Conservation (phyloP, 2,329 filamentous ascomycete genomes). For the Aureobasidium sp. region DNA sequence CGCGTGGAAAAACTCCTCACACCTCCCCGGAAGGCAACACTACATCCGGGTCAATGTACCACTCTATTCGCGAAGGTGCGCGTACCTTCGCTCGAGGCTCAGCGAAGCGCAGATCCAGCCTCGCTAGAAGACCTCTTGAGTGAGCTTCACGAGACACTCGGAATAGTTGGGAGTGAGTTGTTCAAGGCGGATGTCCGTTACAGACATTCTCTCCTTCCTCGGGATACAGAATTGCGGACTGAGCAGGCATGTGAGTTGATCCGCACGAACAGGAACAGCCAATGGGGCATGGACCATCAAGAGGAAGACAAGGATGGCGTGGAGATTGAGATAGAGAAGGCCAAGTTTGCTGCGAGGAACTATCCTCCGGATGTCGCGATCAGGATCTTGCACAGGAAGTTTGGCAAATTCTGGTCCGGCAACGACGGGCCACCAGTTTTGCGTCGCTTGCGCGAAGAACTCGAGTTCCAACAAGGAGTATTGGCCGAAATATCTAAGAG, state of each 20-base stretch:
- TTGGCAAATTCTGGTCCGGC: conserved; percentile 5
- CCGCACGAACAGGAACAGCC: conserved; percentile 25
- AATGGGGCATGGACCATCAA: conserved; percentile 24
- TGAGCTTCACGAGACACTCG: not conserved
- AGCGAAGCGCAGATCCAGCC: not conserved
- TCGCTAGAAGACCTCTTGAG: not conserved
- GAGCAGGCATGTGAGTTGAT: conserved; percentile 23
- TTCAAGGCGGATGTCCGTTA: conserved; percentile 25
- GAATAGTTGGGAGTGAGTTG: not conserved
- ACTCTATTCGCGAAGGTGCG: conserved; percentile 6
- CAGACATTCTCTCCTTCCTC: conserved; percentile 27
- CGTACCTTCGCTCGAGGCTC: not conserved
- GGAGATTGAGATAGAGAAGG: conserved; percentile 4
- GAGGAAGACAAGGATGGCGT: not conserved
- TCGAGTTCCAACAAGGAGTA: conserved; percentile 3
- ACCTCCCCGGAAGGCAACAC: not conserved
- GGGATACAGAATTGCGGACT: conserved; percentile 24
- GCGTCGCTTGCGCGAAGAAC: not conserved
- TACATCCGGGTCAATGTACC: conserved; percentile 5
- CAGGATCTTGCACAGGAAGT: conserved; percentile 7
- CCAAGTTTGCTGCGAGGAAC: conserved; percentile 9
- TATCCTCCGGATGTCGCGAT: conserved; percentile 10
- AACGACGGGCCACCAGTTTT: not conserved
- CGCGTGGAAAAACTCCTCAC: conserved; percentile 5
- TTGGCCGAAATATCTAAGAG: not conserved